Evolutionary conservation across 805 yeast species (phyloP), one percentile per base, ranked within the genome.

Genomic region (Scheffersomyces lignosus): DNA sequence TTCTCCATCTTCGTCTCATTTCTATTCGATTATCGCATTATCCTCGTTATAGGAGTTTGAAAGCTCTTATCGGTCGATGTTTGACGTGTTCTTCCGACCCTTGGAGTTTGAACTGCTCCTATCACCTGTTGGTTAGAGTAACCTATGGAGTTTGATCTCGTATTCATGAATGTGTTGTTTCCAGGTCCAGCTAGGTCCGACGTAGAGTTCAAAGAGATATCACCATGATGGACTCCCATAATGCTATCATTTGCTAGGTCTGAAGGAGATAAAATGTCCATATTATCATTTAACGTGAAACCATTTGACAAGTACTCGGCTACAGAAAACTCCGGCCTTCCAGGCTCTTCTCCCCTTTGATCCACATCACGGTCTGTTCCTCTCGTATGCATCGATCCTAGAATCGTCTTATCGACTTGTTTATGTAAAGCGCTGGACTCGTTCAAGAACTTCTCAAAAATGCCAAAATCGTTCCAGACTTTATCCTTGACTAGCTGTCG

Each of bases 41-140:
- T 64, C 29, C 73, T 51, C 1, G 71, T 50, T 17, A 68, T 60
- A 1, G 75, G 75, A 1, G 75, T 68, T 43, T 66, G 73, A 43
- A 64, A 65, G 28, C 47, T 58, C 41, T 62, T 60, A 33, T 69
- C 74, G 15, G 56, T 57, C 1, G 71, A 62, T 1, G 61, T 48
- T 43, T 66, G 72, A 25, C 74, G 50, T 4, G 66, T 56, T 43
- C 70, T 51, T 3, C 60, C 65, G 2, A 64, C 42, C 27, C 70
- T 38, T 1, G 75, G 75, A 7, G 75, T 69, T 40, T 67, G 73
- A 15, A 60, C 45, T 20, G 15, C 42, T 33, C 27, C 48, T 36
- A 26, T 23, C 8, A 20, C 37, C n/a, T 38, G 18, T 26, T 37
- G 48, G 16, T 33, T 35, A 18, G 34, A 18, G 15, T 40, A 23